These are phyloP conservation scores for Begonia masoniana DNA, from an alignment of 306 rosid species.

Conservation along the genomic window DNA sequence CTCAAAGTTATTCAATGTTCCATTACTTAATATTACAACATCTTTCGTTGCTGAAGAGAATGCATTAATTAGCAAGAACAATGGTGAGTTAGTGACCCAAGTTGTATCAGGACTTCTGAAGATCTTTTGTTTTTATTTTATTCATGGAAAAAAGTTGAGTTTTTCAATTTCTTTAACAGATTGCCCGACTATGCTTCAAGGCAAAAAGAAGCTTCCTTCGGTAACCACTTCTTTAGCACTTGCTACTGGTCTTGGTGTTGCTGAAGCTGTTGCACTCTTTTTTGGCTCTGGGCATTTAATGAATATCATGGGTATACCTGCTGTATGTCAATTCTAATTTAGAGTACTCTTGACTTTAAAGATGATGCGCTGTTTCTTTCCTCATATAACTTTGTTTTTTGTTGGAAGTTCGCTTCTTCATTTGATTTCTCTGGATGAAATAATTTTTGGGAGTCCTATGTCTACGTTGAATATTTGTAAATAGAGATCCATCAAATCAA, in stretches of 20 bases:
- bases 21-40: constrained; percentile 75
- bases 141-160: too few relatives aligned
- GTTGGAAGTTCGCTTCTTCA: neutral
- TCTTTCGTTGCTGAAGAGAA: constrained; percentile 95
- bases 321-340: constrained; percentile 54
- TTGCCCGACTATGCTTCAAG: constrained; percentile 18
- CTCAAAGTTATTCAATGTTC: constrained; percentile 70
- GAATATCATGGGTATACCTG: constrained; percentile 85
- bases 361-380: neutral
- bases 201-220: constrained; percentile 61
- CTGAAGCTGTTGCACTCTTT: constrained; percentile 62
- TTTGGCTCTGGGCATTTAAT: constrained; percentile 64
- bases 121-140: neutral
- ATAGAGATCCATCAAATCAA: too few relatives aligned
- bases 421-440: too few relatives aligned
- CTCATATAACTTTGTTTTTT: neutral
- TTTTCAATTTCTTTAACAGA: constrained; percentile 8
- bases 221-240: constrained; percentile 72
- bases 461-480: too few relatives aligned
- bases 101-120: too few relatives aligned
- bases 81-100: neutral
- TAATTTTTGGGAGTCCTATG: too few relatives aligned
- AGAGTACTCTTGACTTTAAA: neutral
- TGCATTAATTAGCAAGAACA: constrained; percentile 27
- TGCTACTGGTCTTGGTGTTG: constrained; percentile 78